phyloP scores from a whole-genome alignment of 2,329 filamentous ascomycete genomes.

The Colletotrichum sp. region DNA sequence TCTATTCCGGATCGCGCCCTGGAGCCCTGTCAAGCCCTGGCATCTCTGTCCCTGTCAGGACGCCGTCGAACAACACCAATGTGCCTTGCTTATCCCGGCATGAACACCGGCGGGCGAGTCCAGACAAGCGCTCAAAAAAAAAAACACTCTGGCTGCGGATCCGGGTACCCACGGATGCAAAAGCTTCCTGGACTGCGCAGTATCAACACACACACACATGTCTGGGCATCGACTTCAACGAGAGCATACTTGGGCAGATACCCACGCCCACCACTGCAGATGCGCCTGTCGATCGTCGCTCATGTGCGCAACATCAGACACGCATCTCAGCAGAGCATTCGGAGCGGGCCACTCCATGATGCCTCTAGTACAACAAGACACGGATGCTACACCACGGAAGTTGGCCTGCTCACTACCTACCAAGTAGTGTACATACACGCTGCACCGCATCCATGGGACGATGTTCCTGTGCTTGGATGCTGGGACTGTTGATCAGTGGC shows the following conservation, averaged over 20 bases:
- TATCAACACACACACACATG: background rate
- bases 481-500: slow-evolving; percentile 3
- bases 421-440: background rate
- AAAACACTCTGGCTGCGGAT: background rate
- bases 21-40: background rate
- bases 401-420: background rate
- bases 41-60: background rate
- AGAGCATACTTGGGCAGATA: background rate
- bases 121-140: background rate
- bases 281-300: background rate
- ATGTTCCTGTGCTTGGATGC: slow-evolving; percentile 9
- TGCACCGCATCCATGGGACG: slow-evolving; percentile 12
- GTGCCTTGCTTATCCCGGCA: background rate
- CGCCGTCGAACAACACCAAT: background rate
- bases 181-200: background rate
- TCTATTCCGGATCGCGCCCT: background rate
- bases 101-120: background rate
- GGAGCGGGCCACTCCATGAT: background rate
- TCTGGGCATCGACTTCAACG: background rate
- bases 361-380: background rate
- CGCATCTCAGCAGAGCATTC: background rate
- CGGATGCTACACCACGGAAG: background rate
- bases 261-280: background rate
- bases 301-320: background rate
- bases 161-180: background rate